Evolutionary conservation across 2,329 filamentous ascomycete species (phyloP), one percentile per base, ranked within the genome.

Genomic region (Claviceps citrina): DNA sequence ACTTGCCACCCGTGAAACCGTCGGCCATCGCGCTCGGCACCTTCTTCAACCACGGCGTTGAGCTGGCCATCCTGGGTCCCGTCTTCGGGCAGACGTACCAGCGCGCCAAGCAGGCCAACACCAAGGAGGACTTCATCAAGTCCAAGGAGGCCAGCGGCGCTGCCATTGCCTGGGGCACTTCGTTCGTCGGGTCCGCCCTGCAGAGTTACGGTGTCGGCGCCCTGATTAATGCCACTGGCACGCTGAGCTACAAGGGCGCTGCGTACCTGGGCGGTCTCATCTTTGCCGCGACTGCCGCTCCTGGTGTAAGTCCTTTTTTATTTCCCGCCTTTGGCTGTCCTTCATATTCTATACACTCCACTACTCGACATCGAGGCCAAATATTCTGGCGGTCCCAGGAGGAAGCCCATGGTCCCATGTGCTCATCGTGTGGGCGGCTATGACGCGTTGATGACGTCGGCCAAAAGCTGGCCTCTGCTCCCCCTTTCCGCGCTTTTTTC

Each of bases 21-120:
- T 95, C 87, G 58, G 89, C 91, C 56, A 94, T 98, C 59, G 91
- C 89, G 57, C 77, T 96, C 57, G 91, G 91, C 66, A 91, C 87
- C 47, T 68, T 86, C 63, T 98, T 95, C 78, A 95, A 83, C 73
- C 89, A 98, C 68, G 79, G 80, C 54, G 73, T 85, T 55, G 91
- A 91, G 57, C 78, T 91, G 48, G 87, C 84, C 47, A 77, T 96
- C 53, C 76, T 96, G 47, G 74, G 78, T 44, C 89, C 89, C 47
- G 67, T 96, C 64, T 94, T 96, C 61, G 89, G 91, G 58, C 81
- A 93, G 57, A 89, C 85, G 57, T 95, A 94, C 75, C 80, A 87
- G 67, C 82, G 84, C 53, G 87, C 89, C 51, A 87, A 93, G 73
- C 68, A 76, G 45, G 77, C 89, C 62, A 89, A 93, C 76, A 84